Evolutionary conservation across 164 flowering plant genomes (phyloP).

Genomic region (Magnolia sinica): DNA sequence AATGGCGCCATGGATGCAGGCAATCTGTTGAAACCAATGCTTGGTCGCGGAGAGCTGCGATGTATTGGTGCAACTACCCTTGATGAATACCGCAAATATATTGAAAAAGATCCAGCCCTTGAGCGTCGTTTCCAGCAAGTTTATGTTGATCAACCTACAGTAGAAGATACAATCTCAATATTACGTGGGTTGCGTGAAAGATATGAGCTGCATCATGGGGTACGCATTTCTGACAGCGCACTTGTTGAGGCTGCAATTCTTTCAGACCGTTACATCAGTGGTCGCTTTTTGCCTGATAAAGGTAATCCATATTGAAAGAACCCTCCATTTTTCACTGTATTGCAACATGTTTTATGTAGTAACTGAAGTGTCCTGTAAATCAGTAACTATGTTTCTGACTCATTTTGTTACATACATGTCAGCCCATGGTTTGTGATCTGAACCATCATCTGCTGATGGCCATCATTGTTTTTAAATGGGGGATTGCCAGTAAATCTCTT

Average conservation of each 20-base stretch:
- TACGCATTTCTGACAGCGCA: constrained; percentile 85
- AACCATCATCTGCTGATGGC: not conserved
- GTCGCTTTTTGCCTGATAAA: constrained; percentile 92
- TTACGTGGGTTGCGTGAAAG: constrained; percentile 87
- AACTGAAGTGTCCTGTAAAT: not conserved
- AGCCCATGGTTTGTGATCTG: not conserved
- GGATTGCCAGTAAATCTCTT: not conserved
- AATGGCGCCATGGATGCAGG: constrained; percentile 99
- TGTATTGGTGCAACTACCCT: constrained; percentile 97
- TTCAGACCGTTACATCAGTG: constrained; percentile 91
- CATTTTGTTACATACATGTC: not conserved
- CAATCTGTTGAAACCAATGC: constrained; percentile 92
- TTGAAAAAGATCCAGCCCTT: constrained; percentile 91
- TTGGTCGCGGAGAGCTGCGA: constrained; percentile 88
- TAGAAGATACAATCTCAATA: constrained; percentile 84
- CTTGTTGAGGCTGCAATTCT: constrained; percentile 92
- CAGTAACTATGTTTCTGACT: not conserved
- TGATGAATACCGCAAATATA: constrained; percentile 90
- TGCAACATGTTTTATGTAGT: too few relatives aligned
- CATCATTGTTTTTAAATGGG: not conserved
- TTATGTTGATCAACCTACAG: constrained; percentile 86
- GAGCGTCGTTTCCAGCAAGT: constrained; percentile 97
- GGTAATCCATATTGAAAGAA: constrained; percentile 34
- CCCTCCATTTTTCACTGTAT: not conserved
- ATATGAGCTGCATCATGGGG: constrained; percentile 93